Evolutionary conservation across 805 yeast species (phyloP).

Genomic region (Pichia ethanolica): DNA sequence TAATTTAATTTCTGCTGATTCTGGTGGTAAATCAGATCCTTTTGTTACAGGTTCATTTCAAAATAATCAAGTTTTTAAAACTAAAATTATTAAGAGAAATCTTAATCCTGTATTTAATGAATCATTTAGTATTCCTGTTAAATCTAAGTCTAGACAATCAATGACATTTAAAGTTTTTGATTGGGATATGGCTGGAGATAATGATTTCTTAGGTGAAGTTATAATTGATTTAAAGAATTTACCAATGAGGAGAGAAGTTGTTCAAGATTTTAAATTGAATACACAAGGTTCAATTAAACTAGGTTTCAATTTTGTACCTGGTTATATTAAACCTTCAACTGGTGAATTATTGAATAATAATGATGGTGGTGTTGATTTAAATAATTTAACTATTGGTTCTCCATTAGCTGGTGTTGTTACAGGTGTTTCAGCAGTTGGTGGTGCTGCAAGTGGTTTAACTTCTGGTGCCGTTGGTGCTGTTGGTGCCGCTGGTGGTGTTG

Average conservation of each 20-base stretch:
- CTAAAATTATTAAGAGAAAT: conserved; percentile 57
- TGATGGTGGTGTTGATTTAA: conserved; percentile 15
- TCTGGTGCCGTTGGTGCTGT: conserved; percentile 29
- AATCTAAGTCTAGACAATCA: conserved; percentile 52
- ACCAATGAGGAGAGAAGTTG: conserved; percentile 34
- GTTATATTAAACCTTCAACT: conserved; percentile 57
- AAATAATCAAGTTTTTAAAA: conserved; percentile 46
- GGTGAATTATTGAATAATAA: conserved; percentile 39
- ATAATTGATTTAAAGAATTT: conserved; percentile 42
- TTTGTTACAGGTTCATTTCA: conserved; percentile 46
- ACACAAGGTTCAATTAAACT: conserved; percentile 59
- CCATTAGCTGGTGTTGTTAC: not conserved
- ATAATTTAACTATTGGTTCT: conserved; percentile 23
- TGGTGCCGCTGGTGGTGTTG: conserved; percentile 37
- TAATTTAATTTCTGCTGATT: conserved; percentile 50
- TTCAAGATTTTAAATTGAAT: conserved; percentile 42
- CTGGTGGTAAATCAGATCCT: conserved; percentile 77
- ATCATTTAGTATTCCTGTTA: conserved; percentile 46
- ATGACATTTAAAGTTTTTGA: conserved; percentile 50
- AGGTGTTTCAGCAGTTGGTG: conserved; percentile 20
- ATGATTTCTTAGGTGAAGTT: conserved; percentile 51
- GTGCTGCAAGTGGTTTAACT: too few species aligned
- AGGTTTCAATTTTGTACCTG: conserved; percentile 51
- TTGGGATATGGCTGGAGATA: conserved; percentile 74
- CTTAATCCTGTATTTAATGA: conserved; percentile 77